Evolutionary conservation across 2,329 filamentous ascomycete species (phyloP).

Genomic region (Aspergillus sp.): DNA sequence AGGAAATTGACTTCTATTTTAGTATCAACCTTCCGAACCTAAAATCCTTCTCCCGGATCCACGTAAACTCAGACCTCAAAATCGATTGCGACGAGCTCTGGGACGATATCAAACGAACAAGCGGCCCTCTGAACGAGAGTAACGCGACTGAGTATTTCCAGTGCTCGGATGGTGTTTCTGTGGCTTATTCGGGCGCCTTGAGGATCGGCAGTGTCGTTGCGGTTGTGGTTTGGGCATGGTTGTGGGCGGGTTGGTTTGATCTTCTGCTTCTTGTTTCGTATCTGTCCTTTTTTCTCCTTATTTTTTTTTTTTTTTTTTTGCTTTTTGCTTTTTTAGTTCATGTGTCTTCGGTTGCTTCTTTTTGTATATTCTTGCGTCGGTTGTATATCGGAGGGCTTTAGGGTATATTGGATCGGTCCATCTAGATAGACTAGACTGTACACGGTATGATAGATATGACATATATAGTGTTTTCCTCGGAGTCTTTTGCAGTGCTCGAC

Average conservation of each 20-base stretch:
- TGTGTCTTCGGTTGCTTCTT: too few relatives aligned
- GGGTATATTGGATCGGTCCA: not conserved
- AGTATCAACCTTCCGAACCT: slow-evolving; percentile 1
- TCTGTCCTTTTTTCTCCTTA: not conserved
- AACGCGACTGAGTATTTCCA: not conserved
- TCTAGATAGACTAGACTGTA: not conserved
- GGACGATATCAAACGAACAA: not conserved
- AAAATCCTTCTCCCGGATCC: not conserved
- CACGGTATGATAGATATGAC: not conserved
- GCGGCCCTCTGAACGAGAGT: slow-evolving; percentile 3
- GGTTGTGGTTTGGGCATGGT: not conserved
- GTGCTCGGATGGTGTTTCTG: not conserved
- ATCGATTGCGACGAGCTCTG: slow-evolving; percentile 3
- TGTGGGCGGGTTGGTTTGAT: not conserved
- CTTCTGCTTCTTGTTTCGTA: not conserved
- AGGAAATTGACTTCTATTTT: not conserved
- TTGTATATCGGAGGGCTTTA: not conserved
- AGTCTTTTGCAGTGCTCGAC: not conserved
- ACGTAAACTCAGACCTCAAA: slow-evolving; percentile 3
- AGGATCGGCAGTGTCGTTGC: not conserved
- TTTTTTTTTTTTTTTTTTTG: not conserved
- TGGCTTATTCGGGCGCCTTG: not conserved
- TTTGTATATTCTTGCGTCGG: not conserved
- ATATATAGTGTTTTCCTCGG: not conserved
- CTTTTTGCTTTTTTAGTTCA: not conserved